Conservation (phyloP, 2,329 filamentous ascomycete species). For the Curvularia sp. region DNA sequence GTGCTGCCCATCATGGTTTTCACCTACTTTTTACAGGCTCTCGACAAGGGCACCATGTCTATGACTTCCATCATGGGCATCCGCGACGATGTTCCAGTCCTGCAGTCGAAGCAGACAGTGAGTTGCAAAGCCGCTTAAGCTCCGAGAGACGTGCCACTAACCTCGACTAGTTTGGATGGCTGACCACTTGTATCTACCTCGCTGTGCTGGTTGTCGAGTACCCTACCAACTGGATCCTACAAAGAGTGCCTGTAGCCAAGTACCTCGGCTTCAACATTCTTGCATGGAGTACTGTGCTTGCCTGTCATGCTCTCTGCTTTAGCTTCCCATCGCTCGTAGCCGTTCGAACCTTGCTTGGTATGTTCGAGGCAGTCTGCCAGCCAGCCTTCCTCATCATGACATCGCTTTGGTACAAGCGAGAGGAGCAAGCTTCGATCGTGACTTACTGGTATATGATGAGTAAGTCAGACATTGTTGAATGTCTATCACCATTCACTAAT, state of each 20-base stretch:
- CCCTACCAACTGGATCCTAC: slow-evolving; percentile 70
- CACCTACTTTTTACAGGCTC: slow-evolving; percentile 73
- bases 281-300: slow-evolving; percentile 67
- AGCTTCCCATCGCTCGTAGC: slow-evolving; percentile 66
- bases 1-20: slow-evolving; percentile 74
- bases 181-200: slow-evolving; percentile 77
- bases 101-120: slow-evolving; percentile 39
- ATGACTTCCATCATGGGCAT: slow-evolving; percentile 70
- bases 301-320: slow-evolving; percentile 66
- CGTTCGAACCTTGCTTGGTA: slow-evolving; percentile 70
- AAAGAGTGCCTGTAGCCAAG: slow-evolving; percentile 71
- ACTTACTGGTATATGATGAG: slow-evolving; percentile 79
- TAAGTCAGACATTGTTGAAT: slow-evolving; percentile 4
- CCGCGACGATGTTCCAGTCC: slow-evolving; percentile 48
- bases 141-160: slow-evolving; percentile 8
- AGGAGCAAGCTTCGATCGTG: slow-evolving; percentile 70
- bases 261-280: slow-evolving; percentile 70
- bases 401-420: slow-evolving; percentile 73
- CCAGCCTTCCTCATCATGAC: slow-evolving; percentile 72
- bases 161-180: slow-evolving; percentile 66
- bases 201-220: slow-evolving; percentile 75
- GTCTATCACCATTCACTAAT: slow-evolving; percentile 1
- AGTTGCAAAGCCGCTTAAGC: slow-evolving; percentile 12
- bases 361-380: slow-evolving; percentile 74
- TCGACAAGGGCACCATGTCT: slow-evolving; percentile 72